A percentile compares a stretch with the other conserved stretches of the same genome.
Conservation (phyloP, 495 filamentous ascomycete species). For the Xylaria bambusicola region DNA sequence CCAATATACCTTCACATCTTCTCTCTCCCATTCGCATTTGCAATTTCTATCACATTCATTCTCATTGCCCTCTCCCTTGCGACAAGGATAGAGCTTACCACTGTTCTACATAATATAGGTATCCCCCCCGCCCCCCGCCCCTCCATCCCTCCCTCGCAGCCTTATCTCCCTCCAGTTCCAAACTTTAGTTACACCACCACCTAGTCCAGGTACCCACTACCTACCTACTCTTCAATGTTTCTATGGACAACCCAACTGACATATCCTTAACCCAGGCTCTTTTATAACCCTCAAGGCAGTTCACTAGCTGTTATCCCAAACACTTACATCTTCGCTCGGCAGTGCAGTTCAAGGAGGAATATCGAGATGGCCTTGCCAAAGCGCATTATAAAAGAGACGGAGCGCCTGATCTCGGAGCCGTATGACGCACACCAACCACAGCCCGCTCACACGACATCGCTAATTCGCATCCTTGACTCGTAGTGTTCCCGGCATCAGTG, state of each 20-base stretch:
- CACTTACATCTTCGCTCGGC: not conserved
- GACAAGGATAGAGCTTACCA: too few species aligned
- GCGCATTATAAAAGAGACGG: slow-evolving; percentile 97
- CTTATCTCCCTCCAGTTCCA: not conserved
- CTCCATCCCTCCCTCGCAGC: not conserved
- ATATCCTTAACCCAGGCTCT: too few species aligned
- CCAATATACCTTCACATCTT: too few species aligned
- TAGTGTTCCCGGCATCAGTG: slow-evolving; percentile 95
- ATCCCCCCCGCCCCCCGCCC: slow-evolving; percentile 2
- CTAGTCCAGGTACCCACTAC: too few species aligned
- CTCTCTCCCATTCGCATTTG: not conserved
- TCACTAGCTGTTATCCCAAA: too few species aligned
- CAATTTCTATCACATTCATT: too few species aligned
- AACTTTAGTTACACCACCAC: not conserved
- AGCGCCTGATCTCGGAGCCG: slow-evolving; percentile 96
- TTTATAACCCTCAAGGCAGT: too few species aligned
- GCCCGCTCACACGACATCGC: not conserved
- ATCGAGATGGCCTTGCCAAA: slow-evolving; percentile 77
- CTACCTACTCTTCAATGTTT: not conserved
- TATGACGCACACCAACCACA: slow-evolving; percentile 48
- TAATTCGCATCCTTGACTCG: slow-evolving; percentile 16
- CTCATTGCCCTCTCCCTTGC: too few species aligned
- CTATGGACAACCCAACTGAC: not conserved
- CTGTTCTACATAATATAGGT: too few species aligned
- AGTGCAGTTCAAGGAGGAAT: not conserved